These are phyloP conservation scores for Geotrichum europaeum DNA, from an alignment of 1,139 yeast species.

Conservation along the genomic window DNA sequence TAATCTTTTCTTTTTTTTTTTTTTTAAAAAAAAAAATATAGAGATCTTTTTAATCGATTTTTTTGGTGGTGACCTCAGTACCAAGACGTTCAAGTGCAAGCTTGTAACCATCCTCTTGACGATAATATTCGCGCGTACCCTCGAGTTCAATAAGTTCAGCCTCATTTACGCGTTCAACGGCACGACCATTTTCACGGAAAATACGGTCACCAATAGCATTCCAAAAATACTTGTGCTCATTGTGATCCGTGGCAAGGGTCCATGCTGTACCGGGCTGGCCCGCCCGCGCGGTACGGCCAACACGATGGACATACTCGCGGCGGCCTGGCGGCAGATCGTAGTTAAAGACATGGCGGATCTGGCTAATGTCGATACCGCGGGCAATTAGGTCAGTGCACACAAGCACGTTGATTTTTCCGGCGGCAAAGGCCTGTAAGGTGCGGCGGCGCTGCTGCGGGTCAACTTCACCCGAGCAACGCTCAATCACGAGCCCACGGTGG, in stretches of 20 bases:
- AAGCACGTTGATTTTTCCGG: conserved; percentile 47
- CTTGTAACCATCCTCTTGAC: conserved; percentile 38
- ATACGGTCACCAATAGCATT: conserved; percentile 15
- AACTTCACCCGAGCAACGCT: conserved; percentile 37
- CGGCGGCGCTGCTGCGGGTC: conserved; percentile 32
- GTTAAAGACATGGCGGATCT: conserved; percentile 71
- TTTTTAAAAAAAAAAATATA: not conserved
- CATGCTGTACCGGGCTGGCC: conserved; percentile 68
- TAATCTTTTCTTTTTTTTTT: too few species aligned
- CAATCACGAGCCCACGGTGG: conserved; percentile 22
- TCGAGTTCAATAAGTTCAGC: conserved; percentile 14
- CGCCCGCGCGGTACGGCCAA: conserved; percentile 97
- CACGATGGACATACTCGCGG: conserved; percentile 89
- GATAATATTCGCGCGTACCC: conserved; percentile 17
- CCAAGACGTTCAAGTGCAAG: conserved; percentile 42
- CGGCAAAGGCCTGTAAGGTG: conserved; percentile 50
- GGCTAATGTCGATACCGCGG: conserved; percentile 81
- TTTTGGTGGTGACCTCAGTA: conserved; percentile 33
- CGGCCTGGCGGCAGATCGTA: conserved; percentile 87
- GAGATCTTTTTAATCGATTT: not conserved
- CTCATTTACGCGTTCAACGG: conserved; percentile 8
- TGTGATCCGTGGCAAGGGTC: conserved; percentile 64
- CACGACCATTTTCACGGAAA: conserved; percentile 9
- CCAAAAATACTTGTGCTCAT: conserved; percentile 65
- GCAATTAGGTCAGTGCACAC: conserved; percentile 92